Base-by-base conservation (phyloP, 352 stramenopile species). In the Globisporangium alternatum region DNA sequence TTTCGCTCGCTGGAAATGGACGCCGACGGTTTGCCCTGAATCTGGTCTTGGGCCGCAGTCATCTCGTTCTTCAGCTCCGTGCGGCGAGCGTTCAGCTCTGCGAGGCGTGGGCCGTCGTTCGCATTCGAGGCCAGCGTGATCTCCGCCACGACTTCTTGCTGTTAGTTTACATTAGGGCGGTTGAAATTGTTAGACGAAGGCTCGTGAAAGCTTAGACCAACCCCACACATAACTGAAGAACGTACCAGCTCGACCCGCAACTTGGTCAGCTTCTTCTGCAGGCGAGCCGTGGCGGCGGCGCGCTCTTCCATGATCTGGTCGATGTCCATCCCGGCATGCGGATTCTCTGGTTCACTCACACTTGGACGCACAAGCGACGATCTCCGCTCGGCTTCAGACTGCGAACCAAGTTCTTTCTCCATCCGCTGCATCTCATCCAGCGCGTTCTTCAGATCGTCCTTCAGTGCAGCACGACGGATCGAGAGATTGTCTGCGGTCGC, bases 31-130 rank as follows among this genome's bases (percentile, higher is more conserved):
- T 53, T 58, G n/a, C 55, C 45, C 22, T 58, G 62, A 17, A 68
- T 47, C 56, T 68, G 62, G 22, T 92, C 80, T 61, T 94, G 83
- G 21, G 90, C 70, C 2, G 78, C 64, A 62, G 82, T 82, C 70
- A 92, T 88, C 64, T 94, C 85, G 37, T 89, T 70, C 60, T 94
- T 94, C 19, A 94, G 62, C 44, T 86, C 69, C 5, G 84, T 56
- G 39, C 85, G 85, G 1, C 76, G 79, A 5, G 64, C 76, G 47
- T 81, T 85, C 30, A 94, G 60, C 30, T 86, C 68, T 10, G 60
- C 67, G 53, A 87, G 76, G 13, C 77, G 64, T 48, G 43, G 62
- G 0, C 78, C 70, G 35, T 94, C 75, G 51, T 88, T 87, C 12
- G 81, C 75, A 37, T 71, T 75, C 33, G 81, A 71, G 10, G 83